Conservation (phyloP, 441 rosid species). For the Brassica balearica region DNA sequence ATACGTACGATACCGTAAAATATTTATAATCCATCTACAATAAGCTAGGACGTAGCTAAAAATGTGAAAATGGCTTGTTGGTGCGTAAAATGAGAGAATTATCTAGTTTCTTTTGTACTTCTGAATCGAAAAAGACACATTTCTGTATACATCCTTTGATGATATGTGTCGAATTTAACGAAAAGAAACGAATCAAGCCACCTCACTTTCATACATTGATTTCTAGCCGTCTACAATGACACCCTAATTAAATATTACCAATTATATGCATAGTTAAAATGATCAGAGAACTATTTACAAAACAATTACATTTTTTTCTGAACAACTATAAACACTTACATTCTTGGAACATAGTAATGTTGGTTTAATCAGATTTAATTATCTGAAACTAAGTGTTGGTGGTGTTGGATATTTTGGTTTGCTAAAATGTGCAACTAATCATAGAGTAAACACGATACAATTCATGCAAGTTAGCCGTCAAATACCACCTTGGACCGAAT, state of each 20-base stretch:
- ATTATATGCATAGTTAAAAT: not conserved
- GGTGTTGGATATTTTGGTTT: too few relatives aligned
- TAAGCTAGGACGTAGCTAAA: not conserved
- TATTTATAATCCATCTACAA: not conserved
- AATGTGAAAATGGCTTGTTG: not conserved
- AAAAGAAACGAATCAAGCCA: conserved; percentile 5
- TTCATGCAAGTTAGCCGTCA: not conserved
- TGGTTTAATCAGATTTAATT: not conserved
- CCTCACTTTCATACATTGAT: not conserved
- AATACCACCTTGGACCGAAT: not conserved
- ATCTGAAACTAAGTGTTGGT: not conserved
- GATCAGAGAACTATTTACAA: not conserved
- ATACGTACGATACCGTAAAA: not conserved
- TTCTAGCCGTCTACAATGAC: conserved; percentile 10
- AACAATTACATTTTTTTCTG: not conserved
- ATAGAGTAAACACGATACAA: not conserved
- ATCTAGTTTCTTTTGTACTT: not conserved
- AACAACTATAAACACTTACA: not conserved
- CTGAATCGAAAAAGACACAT: not conserved
- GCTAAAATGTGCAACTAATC: not conserved
- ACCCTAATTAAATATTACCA: not conserved
- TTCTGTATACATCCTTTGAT: not conserved
- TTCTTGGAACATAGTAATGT: conserved; percentile 2
- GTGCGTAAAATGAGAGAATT: not conserved
- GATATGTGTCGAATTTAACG: conserved; percentile 5